These are phyloP conservation scores for Cunninghamia lanceolata DNA, from an alignment of 75 land plant species.

Conservation along the genomic window DNA sequence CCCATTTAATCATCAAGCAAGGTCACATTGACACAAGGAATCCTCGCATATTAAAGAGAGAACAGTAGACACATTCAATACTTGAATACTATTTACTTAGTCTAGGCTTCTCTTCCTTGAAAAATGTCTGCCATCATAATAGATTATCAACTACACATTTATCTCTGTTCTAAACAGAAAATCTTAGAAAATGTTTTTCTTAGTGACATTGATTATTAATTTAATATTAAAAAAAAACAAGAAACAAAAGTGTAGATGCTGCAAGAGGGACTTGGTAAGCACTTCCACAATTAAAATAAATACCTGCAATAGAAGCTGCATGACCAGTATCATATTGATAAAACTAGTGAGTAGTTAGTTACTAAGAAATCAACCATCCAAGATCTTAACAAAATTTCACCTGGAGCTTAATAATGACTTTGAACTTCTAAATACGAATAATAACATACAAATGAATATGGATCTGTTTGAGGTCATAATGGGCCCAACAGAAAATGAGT, in stretches of 20 bases:
- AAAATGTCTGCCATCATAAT: not conserved
- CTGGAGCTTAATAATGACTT: not conserved
- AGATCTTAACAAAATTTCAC: not conserved
- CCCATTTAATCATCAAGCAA: not conserved
- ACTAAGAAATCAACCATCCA: not conserved
- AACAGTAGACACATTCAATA: not conserved
- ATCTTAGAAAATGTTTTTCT: not conserved
- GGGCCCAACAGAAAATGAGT: not conserved
- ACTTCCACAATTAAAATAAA: not conserved
- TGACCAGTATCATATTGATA: not conserved
- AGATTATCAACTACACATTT: not conserved
- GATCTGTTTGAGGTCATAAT: not conserved
- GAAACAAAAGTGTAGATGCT: not conserved
- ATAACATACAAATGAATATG: not conserved
- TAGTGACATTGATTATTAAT: not conserved
- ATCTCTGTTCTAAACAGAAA: not conserved
- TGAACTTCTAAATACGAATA: not conserved
- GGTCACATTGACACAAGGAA: not conserved
- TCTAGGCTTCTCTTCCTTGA: not conserved
- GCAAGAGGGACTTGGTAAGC: not conserved
- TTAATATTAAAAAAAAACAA: not conserved
- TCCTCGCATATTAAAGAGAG: not conserved
- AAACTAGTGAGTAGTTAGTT: not conserved
- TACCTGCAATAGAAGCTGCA: not conserved
- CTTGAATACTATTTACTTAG: not conserved